Conservation (phyloP, 768 basidiomycete genomes). For the Rhizopogon roseolus region DNA sequence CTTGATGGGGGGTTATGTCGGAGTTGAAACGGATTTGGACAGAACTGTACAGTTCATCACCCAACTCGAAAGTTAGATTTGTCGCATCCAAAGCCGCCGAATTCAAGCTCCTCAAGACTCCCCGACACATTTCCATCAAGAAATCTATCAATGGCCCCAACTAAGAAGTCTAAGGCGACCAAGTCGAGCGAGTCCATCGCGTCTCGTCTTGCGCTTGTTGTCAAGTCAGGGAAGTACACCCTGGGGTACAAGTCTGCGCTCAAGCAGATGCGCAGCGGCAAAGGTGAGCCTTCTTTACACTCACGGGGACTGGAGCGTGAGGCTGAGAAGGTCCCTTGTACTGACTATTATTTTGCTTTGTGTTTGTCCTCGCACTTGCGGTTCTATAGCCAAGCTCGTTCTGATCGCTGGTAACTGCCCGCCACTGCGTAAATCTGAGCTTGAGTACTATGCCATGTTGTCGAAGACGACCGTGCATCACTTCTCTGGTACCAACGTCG, state of each 20-base stretch:
- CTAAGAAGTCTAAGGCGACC: conserved; percentile 91
- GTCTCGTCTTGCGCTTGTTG: conserved; percentile 89
- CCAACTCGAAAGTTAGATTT: conserved; percentile 13
- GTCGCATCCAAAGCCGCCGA: conserved; percentile 1
- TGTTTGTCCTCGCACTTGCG: conserved; percentile 9
- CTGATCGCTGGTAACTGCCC: conserved; percentile 99
- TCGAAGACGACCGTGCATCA: conserved; percentile 99
- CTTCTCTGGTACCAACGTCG: conserved; percentile 96
- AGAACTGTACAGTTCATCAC: conserved; percentile 27
- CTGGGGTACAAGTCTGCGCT: conserved; percentile 98
- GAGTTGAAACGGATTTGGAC: conserved; percentile 14
- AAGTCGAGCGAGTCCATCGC: conserved; percentile 94
- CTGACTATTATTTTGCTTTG: conserved; percentile 42
- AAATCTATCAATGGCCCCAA: conserved; percentile 74
- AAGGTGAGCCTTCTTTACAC: conserved; percentile 69
- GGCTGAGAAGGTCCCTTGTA: conserved; percentile 98
- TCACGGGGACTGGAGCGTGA: conserved; percentile 93
- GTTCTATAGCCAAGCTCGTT: conserved; percentile 84
- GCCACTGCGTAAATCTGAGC: conserved; percentile 96
- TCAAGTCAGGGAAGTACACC: conserved; percentile 97
- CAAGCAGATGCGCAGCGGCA: conserved; percentile 97
- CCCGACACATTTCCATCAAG: conserved; percentile 5
- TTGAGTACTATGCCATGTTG: conserved; percentile 99
- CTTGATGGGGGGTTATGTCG: conserved; percentile 8
- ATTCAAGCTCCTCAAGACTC: conserved; percentile 10